phyloP scores from a whole-genome alignment of 2,329 filamentous ascomycete genomes.

The Zymoseptoria passerinii region DNA sequence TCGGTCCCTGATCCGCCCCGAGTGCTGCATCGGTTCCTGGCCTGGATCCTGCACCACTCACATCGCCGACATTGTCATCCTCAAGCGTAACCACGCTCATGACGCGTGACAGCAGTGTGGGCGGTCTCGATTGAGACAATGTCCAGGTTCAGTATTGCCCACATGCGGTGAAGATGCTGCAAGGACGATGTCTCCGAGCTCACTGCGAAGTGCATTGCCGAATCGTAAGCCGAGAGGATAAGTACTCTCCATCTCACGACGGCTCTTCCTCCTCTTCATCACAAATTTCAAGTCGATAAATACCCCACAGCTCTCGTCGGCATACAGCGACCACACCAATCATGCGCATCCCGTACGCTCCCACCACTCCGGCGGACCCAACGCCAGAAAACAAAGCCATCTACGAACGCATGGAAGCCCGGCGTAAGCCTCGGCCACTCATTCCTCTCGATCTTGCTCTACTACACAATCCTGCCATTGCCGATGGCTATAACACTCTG shows the following conservation, averaged over 20 bases:
- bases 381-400: slow-evolving; percentile 43
- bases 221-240: slow-evolving; percentile 8
- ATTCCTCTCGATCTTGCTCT: slow-evolving; percentile 69
- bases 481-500: slow-evolving; percentile 67
- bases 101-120: neutral
- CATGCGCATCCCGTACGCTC: slow-evolving; percentile 62
- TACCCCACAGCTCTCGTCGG: neutral
- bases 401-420: slow-evolving; percentile 54
- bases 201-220: neutral
- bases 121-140: neutral
- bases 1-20: neutral
- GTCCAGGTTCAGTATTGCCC: neutral
- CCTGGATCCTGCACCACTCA: neutral
- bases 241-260: slow-evolving; percentile 1
- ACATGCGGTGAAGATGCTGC: neutral
- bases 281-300: neutral
- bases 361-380: slow-evolving; percentile 47
- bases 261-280: neutral
- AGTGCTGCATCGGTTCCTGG: neutral
- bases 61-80: neutral
- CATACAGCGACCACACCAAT: neutral
- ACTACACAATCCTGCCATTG: slow-evolving; percentile 64
- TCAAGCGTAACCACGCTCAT: neutral
- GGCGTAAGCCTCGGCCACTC: slow-evolving; percentile 60
- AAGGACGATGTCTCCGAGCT: neutral